Percentiles rank a stretch among this genome's conserved stretches.
Conservation (phyloP, 176 grass and related monocot species). For the Zoysia pacifica region DNA sequence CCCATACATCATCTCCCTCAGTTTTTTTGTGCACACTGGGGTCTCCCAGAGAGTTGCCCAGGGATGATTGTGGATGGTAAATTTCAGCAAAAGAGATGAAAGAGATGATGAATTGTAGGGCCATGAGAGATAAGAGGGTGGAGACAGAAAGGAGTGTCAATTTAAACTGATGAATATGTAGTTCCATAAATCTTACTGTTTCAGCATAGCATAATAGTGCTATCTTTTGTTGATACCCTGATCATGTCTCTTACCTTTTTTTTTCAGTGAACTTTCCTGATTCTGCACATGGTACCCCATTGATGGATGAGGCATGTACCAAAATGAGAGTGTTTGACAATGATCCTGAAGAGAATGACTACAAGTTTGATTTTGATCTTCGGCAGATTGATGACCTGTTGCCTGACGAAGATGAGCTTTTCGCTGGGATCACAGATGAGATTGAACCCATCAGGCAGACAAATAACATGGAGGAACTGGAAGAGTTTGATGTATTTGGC, state of each 20-base stretch:
- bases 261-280: slow-evolving; percentile 54
- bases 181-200: background rate
- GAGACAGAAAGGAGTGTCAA: background rate
- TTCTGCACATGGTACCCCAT: slow-evolving; percentile 46
- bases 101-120: background rate
- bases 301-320: slow-evolving; percentile 46
- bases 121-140: background rate
- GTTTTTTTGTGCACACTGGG: background rate
- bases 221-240: slow-evolving; percentile 9
- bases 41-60: background rate
- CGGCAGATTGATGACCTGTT: slow-evolving; percentile 55
- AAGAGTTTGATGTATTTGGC: slow-evolving; percentile 91
- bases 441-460: slow-evolving; percentile 43
- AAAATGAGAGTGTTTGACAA: slow-evolving; percentile 40
- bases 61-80: background rate
- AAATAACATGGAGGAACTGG: slow-evolving; percentile 57
- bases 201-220: background rate
- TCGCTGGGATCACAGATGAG: slow-evolving; percentile 66
- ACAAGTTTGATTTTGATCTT: slow-evolving; percentile 65
- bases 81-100: background rate
- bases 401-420: slow-evolving; percentile 86
- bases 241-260: background rate
- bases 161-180: slow-evolving; percentile 1
- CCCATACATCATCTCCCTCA: background rate
- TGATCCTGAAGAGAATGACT: slow-evolving; percentile 48